Evolutionary conservation across 1,139 yeast genomes (phyloP).

Genomic region (Taiozyma sp.): DNA sequence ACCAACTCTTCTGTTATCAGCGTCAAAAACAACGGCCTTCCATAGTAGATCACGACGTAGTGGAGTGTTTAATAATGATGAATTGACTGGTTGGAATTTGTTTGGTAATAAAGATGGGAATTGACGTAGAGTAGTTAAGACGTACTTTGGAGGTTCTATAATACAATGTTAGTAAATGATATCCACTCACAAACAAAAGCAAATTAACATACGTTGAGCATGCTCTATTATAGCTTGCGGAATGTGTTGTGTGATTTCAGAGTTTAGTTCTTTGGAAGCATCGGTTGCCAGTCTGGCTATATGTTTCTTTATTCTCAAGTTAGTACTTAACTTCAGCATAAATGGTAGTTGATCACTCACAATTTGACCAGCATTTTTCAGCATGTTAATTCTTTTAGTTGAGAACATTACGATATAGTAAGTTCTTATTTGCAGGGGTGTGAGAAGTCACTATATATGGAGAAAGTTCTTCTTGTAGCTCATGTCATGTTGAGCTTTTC

Average conservation of each 20-base stretch:
- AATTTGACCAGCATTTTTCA: neutral
- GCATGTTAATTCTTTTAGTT: neutral
- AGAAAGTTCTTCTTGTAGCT: neutral
- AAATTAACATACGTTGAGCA: slow-evolving; percentile 15
- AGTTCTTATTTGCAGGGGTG: too few relatives aligned
- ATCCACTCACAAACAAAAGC: neutral
- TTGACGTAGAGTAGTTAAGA: slow-evolving; percentile 73
- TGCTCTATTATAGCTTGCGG: slow-evolving; percentile 10
- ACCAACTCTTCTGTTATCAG: slow-evolving; percentile 86
- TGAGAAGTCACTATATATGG: neutral
- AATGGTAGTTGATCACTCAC: neutral
- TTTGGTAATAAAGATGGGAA: slow-evolving; percentile 92
- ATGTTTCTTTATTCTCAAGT: slow-evolving; percentile 13
- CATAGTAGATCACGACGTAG: slow-evolving; percentile 87
- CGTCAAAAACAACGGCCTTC: slow-evolving; percentile 92
- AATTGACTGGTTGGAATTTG: slow-evolving; percentile 69
- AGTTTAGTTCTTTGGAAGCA: slow-evolving; percentile 5
- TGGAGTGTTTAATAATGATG: slow-evolving; percentile 64
- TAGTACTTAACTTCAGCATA: neutral
- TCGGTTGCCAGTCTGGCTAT: slow-evolving; percentile 19
- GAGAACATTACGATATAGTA: neutral
- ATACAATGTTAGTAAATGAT: slow-evolving; percentile 13
- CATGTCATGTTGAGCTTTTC: neutral
- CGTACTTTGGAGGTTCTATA: slow-evolving; percentile 61
- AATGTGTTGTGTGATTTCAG: neutral